Evolutionary conservation across 2,329 filamentous ascomycete species (phyloP).

Genomic region (Hirsutella minnesotensis): DNA sequence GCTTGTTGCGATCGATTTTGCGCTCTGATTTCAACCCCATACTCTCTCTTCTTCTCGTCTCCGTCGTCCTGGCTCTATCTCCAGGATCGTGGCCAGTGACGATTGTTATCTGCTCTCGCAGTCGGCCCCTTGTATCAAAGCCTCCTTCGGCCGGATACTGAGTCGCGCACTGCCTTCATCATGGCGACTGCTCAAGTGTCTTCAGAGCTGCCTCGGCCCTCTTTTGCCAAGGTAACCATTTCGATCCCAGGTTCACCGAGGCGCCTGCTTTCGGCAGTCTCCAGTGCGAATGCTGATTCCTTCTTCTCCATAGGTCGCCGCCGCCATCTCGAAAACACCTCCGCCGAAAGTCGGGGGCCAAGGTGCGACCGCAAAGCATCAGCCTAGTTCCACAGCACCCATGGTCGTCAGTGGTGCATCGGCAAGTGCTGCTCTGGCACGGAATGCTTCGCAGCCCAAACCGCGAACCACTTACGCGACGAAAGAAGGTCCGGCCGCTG

Average conservation of each 20-base stretch:
- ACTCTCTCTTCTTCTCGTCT: constrained; percentile 17
- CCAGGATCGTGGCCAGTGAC: constrained; percentile 1
- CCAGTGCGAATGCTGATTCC: constrained; percentile 1
- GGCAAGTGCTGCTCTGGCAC: constrained; percentile 2
- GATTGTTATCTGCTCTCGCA: constrained; percentile 6
- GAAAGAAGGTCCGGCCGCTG: constrained; percentile 9
- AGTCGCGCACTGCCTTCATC: constrained; percentile 11
- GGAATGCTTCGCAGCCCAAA: constrained; percentile 9
- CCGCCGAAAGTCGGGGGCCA: constrained; percentile 5
- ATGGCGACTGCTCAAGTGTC: constrained; percentile 38
- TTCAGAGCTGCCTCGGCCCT: constrained; percentile 44
- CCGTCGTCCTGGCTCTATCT: constrained; percentile 2
- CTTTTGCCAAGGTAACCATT: constrained; percentile 63
- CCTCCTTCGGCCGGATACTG: constrained; percentile 10
- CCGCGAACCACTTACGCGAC: constrained; percentile 5
- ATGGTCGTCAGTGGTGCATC: constrained; percentile 4
- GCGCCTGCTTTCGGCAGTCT: background rate
- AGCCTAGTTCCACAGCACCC: constrained; percentile 3
- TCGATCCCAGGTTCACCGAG: background rate
- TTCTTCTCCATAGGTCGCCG: constrained; percentile 29
- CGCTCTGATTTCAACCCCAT: constrained; percentile 36
- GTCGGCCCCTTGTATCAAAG: constrained; percentile 7
- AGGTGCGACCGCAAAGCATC: constrained; percentile 11
- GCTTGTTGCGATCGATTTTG: constrained; percentile 42
- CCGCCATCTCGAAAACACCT: constrained; percentile 24